Conservation (phyloP, 768 basidiomycete species). For the Suillus ampliporus region DNA sequence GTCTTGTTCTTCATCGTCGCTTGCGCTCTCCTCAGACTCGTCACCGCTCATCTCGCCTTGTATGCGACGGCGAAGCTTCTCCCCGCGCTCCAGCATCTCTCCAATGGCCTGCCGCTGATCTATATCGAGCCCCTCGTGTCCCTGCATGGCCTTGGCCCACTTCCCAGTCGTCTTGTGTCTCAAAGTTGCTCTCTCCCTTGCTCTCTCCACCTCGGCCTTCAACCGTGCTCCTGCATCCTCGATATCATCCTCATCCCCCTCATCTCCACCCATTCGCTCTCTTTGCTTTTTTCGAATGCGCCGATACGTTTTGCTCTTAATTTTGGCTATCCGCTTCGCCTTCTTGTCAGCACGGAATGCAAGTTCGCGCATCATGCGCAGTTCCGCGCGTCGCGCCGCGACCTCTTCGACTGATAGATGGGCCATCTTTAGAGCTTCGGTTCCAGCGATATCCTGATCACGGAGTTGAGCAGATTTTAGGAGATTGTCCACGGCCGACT, state of each 20-base stretch:
- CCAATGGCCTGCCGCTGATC: slow-evolving; percentile 72
- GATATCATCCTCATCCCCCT: slow-evolving; percentile 52
- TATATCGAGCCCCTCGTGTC: slow-evolving; percentile 67
- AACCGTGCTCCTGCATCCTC: slow-evolving; percentile 57
- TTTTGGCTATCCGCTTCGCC: slow-evolving; percentile 89
- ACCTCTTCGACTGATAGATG: slow-evolving; percentile 88
- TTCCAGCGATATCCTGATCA: slow-evolving; percentile 77
- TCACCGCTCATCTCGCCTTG: slow-evolving; percentile 67
- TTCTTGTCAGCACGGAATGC: slow-evolving; percentile 93
- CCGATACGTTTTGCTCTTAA: slow-evolving; percentile 94
- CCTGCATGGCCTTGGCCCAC: slow-evolving; percentile 81
- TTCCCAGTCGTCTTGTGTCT: slow-evolving; percentile 88
- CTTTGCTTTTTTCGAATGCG: slow-evolving; percentile 81
- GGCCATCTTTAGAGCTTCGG: slow-evolving; percentile 85
- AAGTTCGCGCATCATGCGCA: slow-evolving; percentile 89
- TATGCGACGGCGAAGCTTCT: slow-evolving; percentile 79
- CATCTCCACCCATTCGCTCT: slow-evolving; percentile 58
- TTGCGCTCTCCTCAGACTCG: slow-evolving; percentile 52
- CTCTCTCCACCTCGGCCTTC: slow-evolving; percentile 79
- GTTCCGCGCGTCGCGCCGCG: slow-evolving; percentile 75
- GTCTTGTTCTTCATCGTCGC: slow-evolving; percentile 42
- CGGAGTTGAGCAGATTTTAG: slow-evolving; percentile 82
- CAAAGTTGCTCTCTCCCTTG: slow-evolving; percentile 88
- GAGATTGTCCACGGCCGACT: slow-evolving; percentile 82
- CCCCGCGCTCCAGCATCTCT: slow-evolving; percentile 86